These are phyloP conservation scores for Endoconidiophora laricicola DNA, from an alignment of 2,329 filamentous ascomycete genomes.

Conservation along the genomic window DNA sequence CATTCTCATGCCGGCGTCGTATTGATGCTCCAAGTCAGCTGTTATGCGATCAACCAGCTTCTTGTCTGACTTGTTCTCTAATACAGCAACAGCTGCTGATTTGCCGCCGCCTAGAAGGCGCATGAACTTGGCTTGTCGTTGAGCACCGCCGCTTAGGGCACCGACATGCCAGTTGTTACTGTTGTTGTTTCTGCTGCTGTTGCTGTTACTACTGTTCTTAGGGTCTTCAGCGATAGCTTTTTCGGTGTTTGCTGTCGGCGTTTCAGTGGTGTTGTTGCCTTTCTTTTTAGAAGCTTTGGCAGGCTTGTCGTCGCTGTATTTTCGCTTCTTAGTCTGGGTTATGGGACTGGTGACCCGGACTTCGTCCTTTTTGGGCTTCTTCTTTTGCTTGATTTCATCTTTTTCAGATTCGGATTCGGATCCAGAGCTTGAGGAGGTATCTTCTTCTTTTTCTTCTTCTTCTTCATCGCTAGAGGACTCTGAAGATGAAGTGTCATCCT, in stretches of 20 bases:
- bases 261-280: background rate
- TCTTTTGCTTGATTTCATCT: conserved; percentile 16
- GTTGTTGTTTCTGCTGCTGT: background rate
- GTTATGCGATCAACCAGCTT: conserved; percentile 23
- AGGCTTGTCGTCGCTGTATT: conserved; percentile 14
- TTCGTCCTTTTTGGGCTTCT: conserved; percentile 16
- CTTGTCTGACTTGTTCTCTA: conserved; percentile 13
- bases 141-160: conserved; percentile 32
- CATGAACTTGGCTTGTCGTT: conserved; percentile 39
- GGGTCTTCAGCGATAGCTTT: background rate
- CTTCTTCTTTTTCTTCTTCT: background rate
- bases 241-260: background rate
- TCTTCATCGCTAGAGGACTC: conserved; percentile 6
- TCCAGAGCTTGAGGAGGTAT: no score
- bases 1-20: conserved; percentile 37
- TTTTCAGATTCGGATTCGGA: conserved; percentile 12
- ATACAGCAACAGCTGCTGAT: conserved; percentile 17
- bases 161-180: conserved; percentile 32
- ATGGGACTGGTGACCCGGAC: no score
- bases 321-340: conserved; percentile 14
- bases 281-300: background rate
- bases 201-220: conserved; percentile 4
- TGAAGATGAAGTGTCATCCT: no score
- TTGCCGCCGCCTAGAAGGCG: conserved; percentile 38
- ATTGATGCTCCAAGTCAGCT: conserved; percentile 39